Percentiles rank a stretch among this genome's conserved stretches.
Evolutionary conservation across 2,329 filamentous ascomycete genomes (phyloP).

Genomic region (Iodosphaeria phyllophila): DNA sequence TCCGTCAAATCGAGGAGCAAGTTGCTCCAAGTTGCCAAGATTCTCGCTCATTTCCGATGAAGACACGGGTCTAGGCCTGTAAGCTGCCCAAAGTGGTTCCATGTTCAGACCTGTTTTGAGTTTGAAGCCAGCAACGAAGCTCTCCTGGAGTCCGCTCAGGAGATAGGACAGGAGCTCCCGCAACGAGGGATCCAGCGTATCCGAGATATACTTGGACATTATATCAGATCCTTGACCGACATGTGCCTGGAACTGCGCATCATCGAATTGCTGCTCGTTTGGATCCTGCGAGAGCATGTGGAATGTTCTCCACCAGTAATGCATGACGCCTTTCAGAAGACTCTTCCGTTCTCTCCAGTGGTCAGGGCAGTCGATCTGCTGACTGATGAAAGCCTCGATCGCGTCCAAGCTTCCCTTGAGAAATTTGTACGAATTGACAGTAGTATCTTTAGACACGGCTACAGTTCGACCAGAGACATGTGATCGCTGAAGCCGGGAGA

Average conservation of each 20-base stretch:
- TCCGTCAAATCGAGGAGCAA: slow-evolving; percentile 40
- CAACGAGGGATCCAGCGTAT: slow-evolving; percentile 9
- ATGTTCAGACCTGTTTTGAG: slow-evolving; percentile 61
- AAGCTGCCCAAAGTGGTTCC: slow-evolving; percentile 57
- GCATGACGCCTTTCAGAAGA: slow-evolving; percentile 21
- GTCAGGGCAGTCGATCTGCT: slow-evolving; percentile 8
- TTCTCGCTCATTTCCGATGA: slow-evolving; percentile 24
- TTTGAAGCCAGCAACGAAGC: slow-evolving; percentile 53
- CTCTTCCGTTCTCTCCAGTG: slow-evolving; percentile 16
- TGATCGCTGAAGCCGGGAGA: slow-evolving; percentile 44
- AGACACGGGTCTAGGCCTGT: slow-evolving; percentile 44
- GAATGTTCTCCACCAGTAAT: slow-evolving; percentile 36
- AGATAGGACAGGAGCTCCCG: slow-evolving; percentile 21
- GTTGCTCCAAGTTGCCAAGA: slow-evolving; percentile 29
- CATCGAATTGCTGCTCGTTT: slow-evolving; percentile 26
- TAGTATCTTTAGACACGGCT: slow-evolving; percentile 40
- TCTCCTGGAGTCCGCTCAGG: slow-evolving; percentile 23
- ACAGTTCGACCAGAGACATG: slow-evolving; percentile 32
- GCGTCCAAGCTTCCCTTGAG: slow-evolving; percentile 22
- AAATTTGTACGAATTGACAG: slow-evolving; percentile 32
- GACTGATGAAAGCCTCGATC: slow-evolving; percentile 23
- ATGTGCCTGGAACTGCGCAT: slow-evolving; percentile 45
- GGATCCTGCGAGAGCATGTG: slow-evolving; percentile 19
- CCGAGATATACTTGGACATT: slow-evolving; percentile 16
- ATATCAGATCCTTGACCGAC: slow-evolving; percentile 29